Evolutionary conservation across 2,329 filamentous ascomycete genomes (phyloP).

Genomic region (Nemania diffusa): DNA sequence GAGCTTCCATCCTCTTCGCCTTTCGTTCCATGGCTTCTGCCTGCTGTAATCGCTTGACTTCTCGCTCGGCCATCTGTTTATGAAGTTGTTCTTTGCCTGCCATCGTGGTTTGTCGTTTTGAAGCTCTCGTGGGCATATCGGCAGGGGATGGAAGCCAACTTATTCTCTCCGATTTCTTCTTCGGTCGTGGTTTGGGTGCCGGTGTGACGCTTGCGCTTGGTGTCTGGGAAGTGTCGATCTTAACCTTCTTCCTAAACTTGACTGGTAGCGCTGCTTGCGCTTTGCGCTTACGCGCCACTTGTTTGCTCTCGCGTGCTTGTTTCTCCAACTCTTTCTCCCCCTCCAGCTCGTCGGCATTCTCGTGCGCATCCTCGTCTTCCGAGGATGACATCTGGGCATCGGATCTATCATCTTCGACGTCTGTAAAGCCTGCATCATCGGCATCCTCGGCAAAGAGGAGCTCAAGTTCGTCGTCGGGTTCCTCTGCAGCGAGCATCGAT

Average conservation of each 20-base stretch:
- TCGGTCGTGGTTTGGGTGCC: slow-evolving; percentile 60
- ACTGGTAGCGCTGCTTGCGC: slow-evolving; percentile 78
- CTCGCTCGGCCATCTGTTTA: slow-evolving; percentile 78
- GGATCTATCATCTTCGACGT: slow-evolving; percentile 72
- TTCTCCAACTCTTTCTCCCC: slow-evolving; percentile 89
- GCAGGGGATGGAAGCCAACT: slow-evolving; percentile 67
- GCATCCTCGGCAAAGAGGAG: slow-evolving; percentile 80
- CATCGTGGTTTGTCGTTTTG: slow-evolving; percentile 67
- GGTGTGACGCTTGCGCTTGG: slow-evolving; percentile 48
- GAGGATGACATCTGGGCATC: slow-evolving; percentile 88
- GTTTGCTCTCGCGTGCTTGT: slow-evolving; percentile 74
- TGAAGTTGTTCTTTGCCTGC: slow-evolving; percentile 71
- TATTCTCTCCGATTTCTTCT: slow-evolving; percentile 69
- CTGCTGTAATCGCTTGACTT: slow-evolving; percentile 76
- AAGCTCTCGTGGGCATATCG: slow-evolving; percentile 68
- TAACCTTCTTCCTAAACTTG: slow-evolving; percentile 78
- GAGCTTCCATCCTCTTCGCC: slow-evolving; percentile 75
- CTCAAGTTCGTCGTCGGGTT: slow-evolving; percentile 75
- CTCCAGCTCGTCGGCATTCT: slow-evolving; percentile 76
- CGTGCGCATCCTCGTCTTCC: slow-evolving; percentile 81
- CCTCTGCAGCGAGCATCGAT: slow-evolving; percentile 78
- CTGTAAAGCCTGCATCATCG: slow-evolving; percentile 75
- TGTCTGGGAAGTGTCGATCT: slow-evolving; percentile 62
- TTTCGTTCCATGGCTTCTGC: slow-evolving; percentile 74
- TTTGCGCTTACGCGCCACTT: slow-evolving; percentile 81